Conservation (phyloP, 2,329 filamentous ascomycete genomes). For the Aspergillus calidoustus region DNA sequence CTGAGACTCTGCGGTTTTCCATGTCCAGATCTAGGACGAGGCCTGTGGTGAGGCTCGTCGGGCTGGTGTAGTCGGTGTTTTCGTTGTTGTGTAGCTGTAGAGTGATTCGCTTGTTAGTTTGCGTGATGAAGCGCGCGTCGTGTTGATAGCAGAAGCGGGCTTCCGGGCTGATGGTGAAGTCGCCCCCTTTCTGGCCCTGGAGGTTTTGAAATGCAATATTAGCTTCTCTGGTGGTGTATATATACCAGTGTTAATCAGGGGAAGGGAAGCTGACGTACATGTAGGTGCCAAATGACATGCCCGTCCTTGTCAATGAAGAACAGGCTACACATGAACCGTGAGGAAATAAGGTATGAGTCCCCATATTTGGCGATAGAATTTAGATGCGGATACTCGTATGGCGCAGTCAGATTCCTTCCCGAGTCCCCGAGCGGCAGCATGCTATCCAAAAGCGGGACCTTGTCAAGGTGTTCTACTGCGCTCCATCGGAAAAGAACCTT, state of each 20-base stretch:
- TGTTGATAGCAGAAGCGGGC: slow-evolving; percentile 36
- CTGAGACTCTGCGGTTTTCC: background rate
- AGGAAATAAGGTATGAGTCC: slow-evolving; percentile 28
- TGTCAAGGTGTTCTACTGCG: slow-evolving; percentile 27
- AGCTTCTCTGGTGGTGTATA: background rate
- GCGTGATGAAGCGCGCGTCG: slow-evolving; percentile 32
- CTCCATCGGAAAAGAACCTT: slow-evolving; percentile 32
- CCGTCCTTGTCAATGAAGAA: slow-evolving; percentile 31
- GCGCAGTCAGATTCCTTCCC: slow-evolving; percentile 22
- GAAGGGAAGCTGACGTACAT: slow-evolving; percentile 19
- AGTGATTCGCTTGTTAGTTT: background rate
- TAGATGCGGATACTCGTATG: slow-evolving; percentile 31
- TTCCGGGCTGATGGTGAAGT: slow-evolving; percentile 26
- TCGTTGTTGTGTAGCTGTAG: background rate
- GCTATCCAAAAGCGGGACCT: slow-evolving; percentile 26
- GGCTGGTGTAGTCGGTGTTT: background rate
- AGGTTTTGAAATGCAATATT: background rate
- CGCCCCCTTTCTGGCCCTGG: slow-evolving; percentile 31
- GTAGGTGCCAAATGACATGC: slow-evolving; percentile 32
- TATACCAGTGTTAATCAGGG: slow-evolving; percentile 8
- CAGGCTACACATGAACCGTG: slow-evolving; percentile 28
- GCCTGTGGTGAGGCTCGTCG: background rate
- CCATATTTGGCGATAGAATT: slow-evolving; percentile 31
- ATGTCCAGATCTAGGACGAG: background rate
- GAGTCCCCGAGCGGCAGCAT: slow-evolving; percentile 18